These are phyloP conservation scores for Nicotiana paniculata DNA, from an alignment of 257 asterid species.

Conservation along the genomic window DNA sequence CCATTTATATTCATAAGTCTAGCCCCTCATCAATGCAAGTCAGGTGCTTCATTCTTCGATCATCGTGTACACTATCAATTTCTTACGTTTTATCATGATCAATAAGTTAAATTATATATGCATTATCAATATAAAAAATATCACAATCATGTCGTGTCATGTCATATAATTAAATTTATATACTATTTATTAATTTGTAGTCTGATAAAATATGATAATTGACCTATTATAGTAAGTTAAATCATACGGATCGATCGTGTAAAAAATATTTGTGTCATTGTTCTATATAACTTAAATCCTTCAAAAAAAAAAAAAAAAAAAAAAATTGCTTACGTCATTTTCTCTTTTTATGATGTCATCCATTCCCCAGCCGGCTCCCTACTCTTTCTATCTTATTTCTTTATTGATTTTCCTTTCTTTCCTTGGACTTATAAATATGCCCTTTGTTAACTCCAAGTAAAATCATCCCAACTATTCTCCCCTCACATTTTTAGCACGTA, in stretches of 20 bases:
- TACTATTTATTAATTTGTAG: too few species aligned
- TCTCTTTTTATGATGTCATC: background rate
- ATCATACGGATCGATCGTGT: background rate
- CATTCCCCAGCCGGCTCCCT: background rate
- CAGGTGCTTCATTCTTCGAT: background rate
- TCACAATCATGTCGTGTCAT: too few species aligned
- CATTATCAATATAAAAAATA: too few species aligned
- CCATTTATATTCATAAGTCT: too few species aligned
- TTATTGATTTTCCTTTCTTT: background rate
- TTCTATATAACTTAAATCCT: background rate
- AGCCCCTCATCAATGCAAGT: too few species aligned
- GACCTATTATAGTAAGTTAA: background rate
- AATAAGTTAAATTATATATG: too few species aligned
- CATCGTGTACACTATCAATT: background rate
- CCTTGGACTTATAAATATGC: conserved; percentile 13
- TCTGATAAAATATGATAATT: background rate
- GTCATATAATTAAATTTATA: too few species aligned
- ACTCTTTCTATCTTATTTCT: too few species aligned
- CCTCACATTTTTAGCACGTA: background rate
- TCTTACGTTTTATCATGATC: background rate
- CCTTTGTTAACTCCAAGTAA: background rate
- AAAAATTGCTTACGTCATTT: background rate
- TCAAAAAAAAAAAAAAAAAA: background rate
- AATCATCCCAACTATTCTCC: background rate
- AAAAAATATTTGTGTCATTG: background rate